A percentile compares a stretch with the other conserved stretches of the same genome.
Evolutionary conservation across 2,329 filamentous ascomycete genomes (phyloP).

Genomic region (Ceratocystis papillata): DNA sequence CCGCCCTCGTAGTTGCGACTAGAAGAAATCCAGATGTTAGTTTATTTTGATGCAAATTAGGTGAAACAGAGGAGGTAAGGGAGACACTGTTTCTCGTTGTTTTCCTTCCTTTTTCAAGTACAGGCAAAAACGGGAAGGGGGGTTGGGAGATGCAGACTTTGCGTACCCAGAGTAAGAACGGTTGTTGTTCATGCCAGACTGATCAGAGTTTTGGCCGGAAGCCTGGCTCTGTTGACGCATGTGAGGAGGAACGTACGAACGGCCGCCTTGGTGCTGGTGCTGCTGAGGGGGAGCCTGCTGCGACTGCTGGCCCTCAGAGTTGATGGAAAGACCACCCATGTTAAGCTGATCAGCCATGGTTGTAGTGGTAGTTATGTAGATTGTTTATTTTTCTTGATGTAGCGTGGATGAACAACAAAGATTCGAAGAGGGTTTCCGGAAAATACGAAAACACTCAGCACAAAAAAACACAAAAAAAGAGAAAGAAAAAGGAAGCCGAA

Average conservation of each 20-base stretch:
- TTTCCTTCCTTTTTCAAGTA: too few relatives aligned
- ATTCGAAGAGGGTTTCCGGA: background rate
- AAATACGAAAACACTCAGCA: background rate
- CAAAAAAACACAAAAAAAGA: background rate
- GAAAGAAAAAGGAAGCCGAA: background rate
- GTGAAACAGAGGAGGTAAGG: background rate
- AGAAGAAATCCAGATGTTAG: constrained; percentile 7
- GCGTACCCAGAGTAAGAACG: constrained; percentile 55
- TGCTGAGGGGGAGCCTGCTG: constrained; percentile 26
- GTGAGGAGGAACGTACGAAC: constrained; percentile 79
- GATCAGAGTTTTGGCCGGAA: constrained; percentile 26
- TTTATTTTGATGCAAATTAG: background rate
- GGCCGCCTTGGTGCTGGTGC: constrained; percentile 29
- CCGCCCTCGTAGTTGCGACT: constrained; percentile 14
- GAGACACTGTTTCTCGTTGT: background rate
- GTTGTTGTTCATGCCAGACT: constrained; percentile 48
- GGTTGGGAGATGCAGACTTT: background rate
- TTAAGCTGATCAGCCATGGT: constrained; percentile 77
- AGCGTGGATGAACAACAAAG: background rate
- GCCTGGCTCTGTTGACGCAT: constrained; percentile 48
- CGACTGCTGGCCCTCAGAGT: constrained; percentile 32
- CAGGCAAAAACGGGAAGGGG: too few relatives aligned
- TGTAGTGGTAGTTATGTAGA: constrained; percentile 5
- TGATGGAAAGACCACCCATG: constrained; percentile 56
- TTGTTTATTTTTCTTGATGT: constrained; percentile 11